Conservation (phyloP, 1,284 basidiomycete genomes). For the Pseudozyma sp. region DNA sequence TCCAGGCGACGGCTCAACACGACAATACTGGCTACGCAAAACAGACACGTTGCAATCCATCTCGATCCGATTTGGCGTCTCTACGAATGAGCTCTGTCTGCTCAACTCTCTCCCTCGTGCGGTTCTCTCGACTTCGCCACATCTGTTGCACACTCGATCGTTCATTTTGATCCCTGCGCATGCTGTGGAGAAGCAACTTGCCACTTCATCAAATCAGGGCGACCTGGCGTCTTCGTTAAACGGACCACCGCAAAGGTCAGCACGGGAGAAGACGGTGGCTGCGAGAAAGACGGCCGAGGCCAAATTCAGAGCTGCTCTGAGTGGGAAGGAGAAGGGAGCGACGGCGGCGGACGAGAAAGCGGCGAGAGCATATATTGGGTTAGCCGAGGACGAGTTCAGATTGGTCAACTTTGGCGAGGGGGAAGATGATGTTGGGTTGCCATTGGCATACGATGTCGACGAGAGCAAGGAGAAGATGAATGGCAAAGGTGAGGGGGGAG, state of each 20-base stretch:
- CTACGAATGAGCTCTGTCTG: slow-evolving; percentile 34
- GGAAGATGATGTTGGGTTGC: slow-evolving; percentile 11
- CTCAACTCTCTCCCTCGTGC: slow-evolving; percentile 46
- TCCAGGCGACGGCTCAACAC: slow-evolving; percentile 21
- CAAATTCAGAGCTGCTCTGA: slow-evolving; percentile 35
- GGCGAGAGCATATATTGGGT: slow-evolving; percentile 41
- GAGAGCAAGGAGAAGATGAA: not conserved
- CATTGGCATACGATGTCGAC: slow-evolving; percentile 20
- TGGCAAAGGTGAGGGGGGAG: not conserved
- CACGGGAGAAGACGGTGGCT: slow-evolving; percentile 31
- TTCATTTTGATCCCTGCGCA: slow-evolving; percentile 50
- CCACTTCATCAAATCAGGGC: slow-evolving; percentile 1
- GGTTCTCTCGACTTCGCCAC: slow-evolving; percentile 39
- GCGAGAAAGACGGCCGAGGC: slow-evolving; percentile 36
- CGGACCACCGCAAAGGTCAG: slow-evolving; percentile 35
- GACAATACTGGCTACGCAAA: slow-evolving; percentile 46
- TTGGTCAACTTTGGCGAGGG: slow-evolving; percentile 54
- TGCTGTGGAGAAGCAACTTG: slow-evolving; percentile 36
- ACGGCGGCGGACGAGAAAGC: slow-evolving; percentile 52
- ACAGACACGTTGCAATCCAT: slow-evolving; percentile 46
- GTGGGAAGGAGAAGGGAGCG: slow-evolving; percentile 12
- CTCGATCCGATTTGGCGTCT: slow-evolving; percentile 40
- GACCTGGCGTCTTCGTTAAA: slow-evolving; percentile 15
- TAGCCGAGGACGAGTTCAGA: slow-evolving; percentile 51
- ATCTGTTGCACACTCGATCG: slow-evolving; percentile 51